phyloP scores from a whole-genome alignment of 441 rosid genomes.

The Populus hybrid region DNA sequence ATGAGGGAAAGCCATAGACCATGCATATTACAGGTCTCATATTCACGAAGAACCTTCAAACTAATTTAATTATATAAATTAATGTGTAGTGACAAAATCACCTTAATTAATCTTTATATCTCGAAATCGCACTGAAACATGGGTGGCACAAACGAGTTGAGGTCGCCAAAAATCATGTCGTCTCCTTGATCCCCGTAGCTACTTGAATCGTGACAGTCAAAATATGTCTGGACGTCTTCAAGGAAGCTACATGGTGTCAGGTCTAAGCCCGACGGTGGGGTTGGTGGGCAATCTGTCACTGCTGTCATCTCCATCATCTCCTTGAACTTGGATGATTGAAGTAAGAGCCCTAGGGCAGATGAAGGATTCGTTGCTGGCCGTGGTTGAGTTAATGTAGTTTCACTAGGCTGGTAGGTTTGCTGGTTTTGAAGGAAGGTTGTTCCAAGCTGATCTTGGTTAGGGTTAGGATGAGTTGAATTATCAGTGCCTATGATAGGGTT shows the following conservation, averaged over 20 bases:
- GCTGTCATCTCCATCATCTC: constrained; percentile 70
- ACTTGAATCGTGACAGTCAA: constrained; percentile 55
- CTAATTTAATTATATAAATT: neutral
- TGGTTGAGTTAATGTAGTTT: constrained; percentile 19
- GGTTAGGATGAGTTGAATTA: neutral
- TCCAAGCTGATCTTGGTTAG: constrained; percentile 21
- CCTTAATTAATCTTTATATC: neutral
- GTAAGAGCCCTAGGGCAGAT: constrained; percentile 58
- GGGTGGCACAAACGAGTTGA: constrained; percentile 42
- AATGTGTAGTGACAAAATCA: neutral
- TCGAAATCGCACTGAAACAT: constrained; percentile 53
- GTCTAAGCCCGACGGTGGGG: constrained; percentile 24
- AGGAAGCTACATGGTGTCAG: constrained; percentile 57
- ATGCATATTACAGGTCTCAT: neutral
- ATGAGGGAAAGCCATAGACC: constrained; percentile 14
- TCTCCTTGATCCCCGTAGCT: constrained; percentile 36
- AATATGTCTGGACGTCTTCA: constrained; percentile 65
- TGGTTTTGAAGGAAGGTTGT: constrained; percentile 24
- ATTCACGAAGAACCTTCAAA: constrained; percentile 8
- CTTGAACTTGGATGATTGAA: constrained; percentile 62
- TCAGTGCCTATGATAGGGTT: constrained; percentile 6
- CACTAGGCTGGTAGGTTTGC: constrained; percentile 16
- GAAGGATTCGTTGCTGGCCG: constrained; percentile 38
- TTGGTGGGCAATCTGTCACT: constrained; percentile 26
- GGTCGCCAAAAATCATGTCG: constrained; percentile 47